These are phyloP conservation scores for Ophiocordyceps australis DNA, from an alignment of 2,329 filamentous ascomycete species.

Conservation along the genomic window DNA sequence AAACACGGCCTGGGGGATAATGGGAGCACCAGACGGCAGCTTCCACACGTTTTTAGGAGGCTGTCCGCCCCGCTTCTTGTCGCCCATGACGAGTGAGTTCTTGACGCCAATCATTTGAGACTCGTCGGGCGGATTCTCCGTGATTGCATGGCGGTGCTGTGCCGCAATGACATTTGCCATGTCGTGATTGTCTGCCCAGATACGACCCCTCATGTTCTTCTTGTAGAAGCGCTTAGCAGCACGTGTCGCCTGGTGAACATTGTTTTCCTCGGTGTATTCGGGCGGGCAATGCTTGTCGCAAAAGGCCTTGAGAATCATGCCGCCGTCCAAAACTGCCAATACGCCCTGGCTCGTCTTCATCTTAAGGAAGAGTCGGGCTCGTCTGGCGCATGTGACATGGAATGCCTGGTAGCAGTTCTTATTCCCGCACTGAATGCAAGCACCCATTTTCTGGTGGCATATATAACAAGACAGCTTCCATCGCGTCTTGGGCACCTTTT, in stretches of 20 bases:
- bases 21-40: conserved; percentile 80
- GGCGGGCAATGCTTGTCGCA: conserved; percentile 88
- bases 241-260: conserved; percentile 60
- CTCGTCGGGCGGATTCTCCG: conserved; percentile 61
- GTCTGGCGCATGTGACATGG: conserved; percentile 86
- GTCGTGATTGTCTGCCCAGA: conserved; percentile 83
- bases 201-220: conserved; percentile 68
- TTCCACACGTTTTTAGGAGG: conserved; percentile 47
- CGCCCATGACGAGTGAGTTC: conserved; percentile 54
- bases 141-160: conserved; percentile 41
- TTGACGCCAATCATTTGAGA: conserved; percentile 72
- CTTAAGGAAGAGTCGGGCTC: conserved; percentile 73
- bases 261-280: conserved; percentile 77
- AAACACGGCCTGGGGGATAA: conserved; percentile 79
- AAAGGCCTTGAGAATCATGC: conserved; percentile 76
- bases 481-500: conserved; percentile 85
- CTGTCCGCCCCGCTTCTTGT: conserved; percentile 52
- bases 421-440: conserved; percentile 95
- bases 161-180: conserved; percentile 69
- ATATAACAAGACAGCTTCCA: conserved; percentile 96
- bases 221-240: conserved; percentile 83
- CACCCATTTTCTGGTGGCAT: conserved; percentile 92
- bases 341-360: conserved; percentile 88
- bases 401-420: conserved; percentile 96
- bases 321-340: conserved; percentile 59